These are phyloP conservation scores for Bruguiera hainesii DNA, from an alignment of 441 rosid genomes.

Conservation along the genomic window DNA sequence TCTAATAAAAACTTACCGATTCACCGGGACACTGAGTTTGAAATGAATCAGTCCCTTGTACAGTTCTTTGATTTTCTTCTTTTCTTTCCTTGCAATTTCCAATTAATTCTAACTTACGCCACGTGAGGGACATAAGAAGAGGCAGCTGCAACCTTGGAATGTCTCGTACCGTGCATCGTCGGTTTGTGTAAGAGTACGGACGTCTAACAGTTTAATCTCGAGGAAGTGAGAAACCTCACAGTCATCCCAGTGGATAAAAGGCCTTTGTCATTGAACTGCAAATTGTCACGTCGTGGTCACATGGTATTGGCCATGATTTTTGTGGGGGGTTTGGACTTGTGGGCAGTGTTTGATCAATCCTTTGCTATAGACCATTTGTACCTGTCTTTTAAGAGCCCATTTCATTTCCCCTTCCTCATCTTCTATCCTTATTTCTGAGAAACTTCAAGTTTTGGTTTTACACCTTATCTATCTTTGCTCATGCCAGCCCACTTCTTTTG, in stretches of 20 bases:
- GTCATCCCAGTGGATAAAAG: conserved; percentile 12
- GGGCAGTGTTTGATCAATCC: conserved; percentile 15
- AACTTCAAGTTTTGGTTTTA: too few relatives aligned
- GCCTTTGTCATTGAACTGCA: conserved; percentile 20
- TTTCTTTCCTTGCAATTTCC: conserved; percentile 15
- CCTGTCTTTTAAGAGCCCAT: conserved; percentile 1
- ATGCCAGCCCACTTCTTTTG: conserved; percentile 14
- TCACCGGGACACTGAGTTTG: too few relatives aligned
- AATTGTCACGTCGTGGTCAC: conserved; percentile 30
- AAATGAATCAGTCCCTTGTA: too few relatives aligned
- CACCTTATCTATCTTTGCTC: conserved; percentile 1
- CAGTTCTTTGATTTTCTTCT: not conserved
- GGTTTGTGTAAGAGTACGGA: conserved; percentile 20
- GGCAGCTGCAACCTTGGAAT: conserved; percentile 31
- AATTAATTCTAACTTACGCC: conserved; percentile 19
- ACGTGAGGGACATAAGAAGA: conserved; percentile 24
- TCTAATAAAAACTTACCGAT: too few relatives aligned
- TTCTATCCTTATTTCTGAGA: not conserved
- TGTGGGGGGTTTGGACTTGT: not conserved
- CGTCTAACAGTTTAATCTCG: not conserved
- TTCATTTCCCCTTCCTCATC: conserved; percentile 18
- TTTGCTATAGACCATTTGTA: conserved; percentile 15
- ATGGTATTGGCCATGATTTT: conserved; percentile 26
- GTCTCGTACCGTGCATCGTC: conserved; percentile 26
- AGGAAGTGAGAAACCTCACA: too few relatives aligned